Conservation (phyloP, 23 red algal species). For the Gracilaria vermiculophylla region DNA sequence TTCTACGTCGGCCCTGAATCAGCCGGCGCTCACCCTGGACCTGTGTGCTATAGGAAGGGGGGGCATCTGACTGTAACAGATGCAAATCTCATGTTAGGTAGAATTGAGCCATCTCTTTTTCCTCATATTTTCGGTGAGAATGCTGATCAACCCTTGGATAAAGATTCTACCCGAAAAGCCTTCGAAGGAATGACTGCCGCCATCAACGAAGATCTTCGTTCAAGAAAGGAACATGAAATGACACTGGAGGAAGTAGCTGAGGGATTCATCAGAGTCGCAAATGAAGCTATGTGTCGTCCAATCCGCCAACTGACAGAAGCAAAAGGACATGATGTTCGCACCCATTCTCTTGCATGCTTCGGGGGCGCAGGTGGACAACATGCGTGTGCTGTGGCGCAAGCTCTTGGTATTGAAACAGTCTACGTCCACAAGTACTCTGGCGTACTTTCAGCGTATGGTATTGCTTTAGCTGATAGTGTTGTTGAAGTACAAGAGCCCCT, state of each 20-base stretch:
- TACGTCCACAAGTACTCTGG: slow-evolving; percentile 94
- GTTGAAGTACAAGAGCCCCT: slow-evolving; percentile 82
- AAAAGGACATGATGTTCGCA: slow-evolving; percentile 83
- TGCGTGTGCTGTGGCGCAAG: slow-evolving; percentile 85
- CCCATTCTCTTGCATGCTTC: slow-evolving; percentile 92
- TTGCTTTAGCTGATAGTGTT: slow-evolving; percentile 90
- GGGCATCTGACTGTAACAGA: slow-evolving; percentile 92
- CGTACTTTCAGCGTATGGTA: slow-evolving; percentile 96
- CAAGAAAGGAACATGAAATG: slow-evolving; percentile 34
- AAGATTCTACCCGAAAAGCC: slow-evolving; percentile 71
- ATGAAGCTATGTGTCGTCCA: slow-evolving; percentile 99
- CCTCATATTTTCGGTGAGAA: slow-evolving; percentile 92
- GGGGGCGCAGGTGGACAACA: slow-evolving; percentile 99
- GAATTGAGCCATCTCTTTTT: slow-evolving; percentile 84
- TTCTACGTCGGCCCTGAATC: slow-evolving; percentile 96
- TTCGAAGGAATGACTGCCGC: slow-evolving; percentile 54
- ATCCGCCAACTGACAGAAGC: slow-evolving; percentile 95
- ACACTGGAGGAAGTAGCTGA: slow-evolving; percentile 83
- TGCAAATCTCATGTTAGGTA: slow-evolving; percentile 92
- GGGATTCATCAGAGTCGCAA: slow-evolving; percentile 94
- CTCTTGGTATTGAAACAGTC: slow-evolving; percentile 82
- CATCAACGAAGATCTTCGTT: slow-evolving; percentile 55
- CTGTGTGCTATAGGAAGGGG: slow-evolving; percentile 87
- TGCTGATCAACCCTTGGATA: slow-evolving; percentile 83
- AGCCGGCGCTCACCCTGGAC: slow-evolving; percentile 93